A percentile compares a stretch with the other conserved stretches of the same genome.
Conservation (phyloP, 2,329 filamentous ascomycete species). For the Cryphonectria nitschkei region DNA sequence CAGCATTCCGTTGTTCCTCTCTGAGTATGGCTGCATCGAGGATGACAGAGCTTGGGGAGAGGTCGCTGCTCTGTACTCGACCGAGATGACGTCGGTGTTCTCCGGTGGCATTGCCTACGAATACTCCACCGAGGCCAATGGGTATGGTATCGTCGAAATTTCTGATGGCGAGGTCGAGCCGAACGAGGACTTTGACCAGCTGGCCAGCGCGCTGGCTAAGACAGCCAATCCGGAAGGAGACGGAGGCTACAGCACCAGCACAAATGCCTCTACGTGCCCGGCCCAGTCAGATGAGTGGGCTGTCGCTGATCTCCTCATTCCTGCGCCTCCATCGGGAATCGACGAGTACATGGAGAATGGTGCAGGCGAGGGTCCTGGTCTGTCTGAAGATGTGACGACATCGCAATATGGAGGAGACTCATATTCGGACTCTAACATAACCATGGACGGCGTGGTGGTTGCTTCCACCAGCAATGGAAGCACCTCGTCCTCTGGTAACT, state of each 20-base stretch:
- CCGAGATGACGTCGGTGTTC: constrained; percentile 88
- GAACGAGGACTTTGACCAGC: constrained; percentile 63
- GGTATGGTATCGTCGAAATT: constrained; percentile 79
- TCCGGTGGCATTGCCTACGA: constrained; percentile 97
- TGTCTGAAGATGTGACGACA: constrained; percentile 45
- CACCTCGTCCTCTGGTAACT: constrained; percentile 5
- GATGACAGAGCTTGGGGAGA: constrained; percentile 83
- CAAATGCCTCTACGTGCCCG: constrained; percentile 53
- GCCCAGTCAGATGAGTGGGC: constrained; percentile 53
- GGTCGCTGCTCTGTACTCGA: constrained; percentile 76
- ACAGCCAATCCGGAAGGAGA: constrained; percentile 55
- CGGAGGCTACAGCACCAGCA: constrained; percentile 53
- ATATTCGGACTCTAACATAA: constrained; percentile 26
- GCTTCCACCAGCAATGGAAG: constrained; percentile 19
- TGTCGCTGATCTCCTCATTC: constrained; percentile 54
- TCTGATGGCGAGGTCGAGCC: constrained; percentile 57
- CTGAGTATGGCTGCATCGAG: constrained; percentile 88
- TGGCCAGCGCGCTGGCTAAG: constrained; percentile 51
- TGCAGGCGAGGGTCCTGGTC: constrained; percentile 57
- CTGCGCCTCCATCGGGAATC: constrained; percentile 55
- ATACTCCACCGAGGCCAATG: constrained; percentile 79
- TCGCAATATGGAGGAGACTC: constrained; percentile 25
- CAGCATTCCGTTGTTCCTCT: constrained; percentile 89
- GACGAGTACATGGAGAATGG: constrained; percentile 57
- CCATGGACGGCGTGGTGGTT: constrained; percentile 23